Percentiles rank a stretch among this genome's conserved stretches.
Evolutionary conservation across 768 basidiomycete genomes (phyloP).

Genomic region (Leccinum subgranulosum): DNA sequence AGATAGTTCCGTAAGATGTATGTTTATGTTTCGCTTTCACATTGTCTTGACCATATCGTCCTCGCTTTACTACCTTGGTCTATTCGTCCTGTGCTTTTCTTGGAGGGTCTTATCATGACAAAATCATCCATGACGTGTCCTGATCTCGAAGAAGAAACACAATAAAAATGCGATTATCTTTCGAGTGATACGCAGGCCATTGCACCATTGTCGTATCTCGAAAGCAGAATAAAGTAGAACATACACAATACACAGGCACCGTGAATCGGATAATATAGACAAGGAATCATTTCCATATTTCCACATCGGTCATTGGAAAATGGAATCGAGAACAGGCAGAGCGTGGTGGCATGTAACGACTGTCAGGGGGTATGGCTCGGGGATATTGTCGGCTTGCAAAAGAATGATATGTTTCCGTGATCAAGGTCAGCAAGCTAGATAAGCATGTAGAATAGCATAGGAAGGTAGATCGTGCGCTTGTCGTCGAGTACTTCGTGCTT

Average conservation of each 20-base stretch:
- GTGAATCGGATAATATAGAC: slow-evolving; percentile 25
- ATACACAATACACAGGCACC: slow-evolving; percentile 29
- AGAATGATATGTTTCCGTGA: slow-evolving; percentile 24
- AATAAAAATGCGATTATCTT: slow-evolving; percentile 26
- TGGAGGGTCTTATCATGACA: not conserved
- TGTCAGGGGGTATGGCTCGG: slow-evolving; percentile 27
- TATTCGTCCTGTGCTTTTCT: not conserved
- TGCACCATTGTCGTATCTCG: slow-evolving; percentile 9
- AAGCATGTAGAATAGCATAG: slow-evolving; percentile 32
- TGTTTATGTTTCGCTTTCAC: not conserved
- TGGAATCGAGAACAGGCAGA: slow-evolving; percentile 12
- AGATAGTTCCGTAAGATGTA: slow-evolving; percentile 2
- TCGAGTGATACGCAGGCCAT: slow-evolving; percentile 8
- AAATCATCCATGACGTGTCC: not conserved
- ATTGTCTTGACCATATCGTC: slow-evolving; percentile 7
- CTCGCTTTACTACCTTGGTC: not conserved
- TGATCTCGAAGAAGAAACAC: not conserved
- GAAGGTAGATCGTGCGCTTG: slow-evolving; percentile 31
- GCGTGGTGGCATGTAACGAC: slow-evolving; percentile 25
- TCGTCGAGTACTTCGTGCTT: slow-evolving; percentile 31
- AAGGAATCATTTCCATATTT: slow-evolving; percentile 17
- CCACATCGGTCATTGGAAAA: slow-evolving; percentile 3
- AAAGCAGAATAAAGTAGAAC: slow-evolving; percentile 30
- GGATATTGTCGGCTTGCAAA: slow-evolving; percentile 33
- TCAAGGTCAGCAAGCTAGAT: slow-evolving; percentile 31